Base-by-base conservation (phyloP, 352 stramenopile genomes). In the Phytopythium montanum region DNA sequence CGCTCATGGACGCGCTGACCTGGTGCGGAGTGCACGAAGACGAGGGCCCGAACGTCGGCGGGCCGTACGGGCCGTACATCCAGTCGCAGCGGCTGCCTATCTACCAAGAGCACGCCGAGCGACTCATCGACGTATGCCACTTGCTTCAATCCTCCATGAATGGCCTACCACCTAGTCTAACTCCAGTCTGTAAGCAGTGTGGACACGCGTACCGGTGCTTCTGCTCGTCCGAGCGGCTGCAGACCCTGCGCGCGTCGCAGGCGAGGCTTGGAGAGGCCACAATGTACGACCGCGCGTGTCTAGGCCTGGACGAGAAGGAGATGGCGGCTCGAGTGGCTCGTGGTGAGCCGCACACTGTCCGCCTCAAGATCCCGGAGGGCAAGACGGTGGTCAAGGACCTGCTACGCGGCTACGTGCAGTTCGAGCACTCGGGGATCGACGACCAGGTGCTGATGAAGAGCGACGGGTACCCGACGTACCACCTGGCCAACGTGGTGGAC, bases 251-350 rank as follows among this genome's bases (percentile, higher is more conserved):
- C 45, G 86, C 98, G 64, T 95, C 94, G 60, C 91, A 94, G 63
- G 82, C 92, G 28, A 82, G 88, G 36, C 70, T 88, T 45, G 95
- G 94, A n/a, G 87, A 96, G 45, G 85, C 88, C 41, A 96, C 94
- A n/a, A 97, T 98, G 73, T 99, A 99, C 75, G 96, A 99, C 79
- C 93, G 95, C 41, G 97, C 92, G 19, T 99, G 97, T 85, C 82
- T 98, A 10, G 90, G 97, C 60, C 82, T 98, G 33, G 85, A 90
- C 46, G 78, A 94, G 18, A 87, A 90, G 19, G 75, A 98, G 52
- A 81, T 99, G 25, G 76, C 90, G 26, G 76, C 80, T 45, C 95
- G 95, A 54, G 72, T 99, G 16, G 90, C 86, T 8, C 70, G 79
- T 13, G 91, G 92, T 12, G 92, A 93, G 36, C 77, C 90, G 0